These are phyloP conservation scores for Macrotyloma uniflorum DNA, from an alignment of 306 rosid species.

Conservation along the genomic window DNA sequence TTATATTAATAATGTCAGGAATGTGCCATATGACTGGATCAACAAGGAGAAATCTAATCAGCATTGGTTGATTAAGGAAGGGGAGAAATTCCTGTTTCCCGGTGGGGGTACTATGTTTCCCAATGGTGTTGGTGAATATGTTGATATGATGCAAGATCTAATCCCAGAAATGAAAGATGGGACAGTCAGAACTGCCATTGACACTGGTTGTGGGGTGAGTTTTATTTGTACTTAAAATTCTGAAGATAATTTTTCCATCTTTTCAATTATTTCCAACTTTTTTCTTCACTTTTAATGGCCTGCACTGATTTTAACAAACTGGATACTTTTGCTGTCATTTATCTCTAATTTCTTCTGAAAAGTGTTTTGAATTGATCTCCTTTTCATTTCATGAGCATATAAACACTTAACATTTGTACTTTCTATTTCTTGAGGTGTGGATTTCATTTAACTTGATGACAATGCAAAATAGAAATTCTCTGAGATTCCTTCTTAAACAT, in stretches of 20 bases:
- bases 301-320: no score
- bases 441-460: not conserved
- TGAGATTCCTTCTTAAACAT: not conserved
- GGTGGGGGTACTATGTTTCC: conserved; percentile 99
- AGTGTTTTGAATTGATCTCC: no score
- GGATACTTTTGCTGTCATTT: no score
- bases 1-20: conserved; percentile 56
- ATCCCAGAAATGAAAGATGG: conserved; percentile 97
- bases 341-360: no score
- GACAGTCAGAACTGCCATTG: conserved; percentile 89
- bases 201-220: conserved; percentile 99
- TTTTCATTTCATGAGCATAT: no score
- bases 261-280: no score
- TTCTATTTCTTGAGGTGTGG: not conserved
- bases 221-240: no score
- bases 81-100: conserved; percentile 95
- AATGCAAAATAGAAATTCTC: not conserved
- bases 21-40: conserved; percentile 99
- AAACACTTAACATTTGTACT: no score
- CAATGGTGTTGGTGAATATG: conserved; percentile 88
- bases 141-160: conserved; percentile 85
- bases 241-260: no score
- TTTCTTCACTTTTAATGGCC: no score
- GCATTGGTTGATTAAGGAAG: conserved; percentile 95
- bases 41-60: conserved; percentile 94